Percentiles rank a stretch among this genome's conserved stretches.
Conservation (phyloP, 768 basidiomycete species). For the Favolaschia claudopus region DNA sequence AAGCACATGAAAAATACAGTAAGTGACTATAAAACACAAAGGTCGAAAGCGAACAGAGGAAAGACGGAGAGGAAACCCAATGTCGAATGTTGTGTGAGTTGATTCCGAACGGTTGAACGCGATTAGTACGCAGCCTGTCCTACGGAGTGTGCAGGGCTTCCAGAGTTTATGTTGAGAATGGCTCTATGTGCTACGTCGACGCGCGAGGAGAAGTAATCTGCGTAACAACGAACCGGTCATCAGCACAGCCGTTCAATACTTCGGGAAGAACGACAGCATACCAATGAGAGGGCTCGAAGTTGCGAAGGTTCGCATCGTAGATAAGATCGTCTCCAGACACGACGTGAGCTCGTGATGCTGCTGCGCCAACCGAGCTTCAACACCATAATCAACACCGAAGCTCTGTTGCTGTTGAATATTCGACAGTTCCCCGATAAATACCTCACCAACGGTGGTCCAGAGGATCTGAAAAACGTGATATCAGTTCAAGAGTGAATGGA, state of each 20-base stretch:
- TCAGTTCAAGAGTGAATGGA: not conserved
- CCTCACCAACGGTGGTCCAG: conserved; percentile 19
- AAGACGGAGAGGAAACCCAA: too few species aligned
- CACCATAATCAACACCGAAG: too few species aligned
- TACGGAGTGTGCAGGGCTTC: too few species aligned
- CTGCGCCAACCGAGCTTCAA: not conserved
- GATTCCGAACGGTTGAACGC: too few species aligned
- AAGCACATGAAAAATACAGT: too few species aligned
- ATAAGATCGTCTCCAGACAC: conserved; percentile 9
- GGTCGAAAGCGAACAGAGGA: too few species aligned
- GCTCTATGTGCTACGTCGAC: conserved; percentile 3
- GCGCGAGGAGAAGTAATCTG: conserved; percentile 7
- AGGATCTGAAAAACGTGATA: conserved; percentile 1
- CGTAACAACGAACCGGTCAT: not conserved
- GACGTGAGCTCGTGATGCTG: conserved; percentile 6
- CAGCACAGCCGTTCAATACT: not conserved
- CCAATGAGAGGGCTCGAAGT: conserved; percentile 13
- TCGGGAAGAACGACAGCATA: not conserved
- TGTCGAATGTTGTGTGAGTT: too few species aligned
- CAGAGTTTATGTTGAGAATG: too few species aligned
- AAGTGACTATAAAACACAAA: too few species aligned
- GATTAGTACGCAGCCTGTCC: too few species aligned
- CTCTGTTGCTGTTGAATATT: not conserved
- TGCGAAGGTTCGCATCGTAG: conserved; percentile 5
- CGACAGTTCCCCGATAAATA: conserved; percentile 15